phyloP scores from a whole-genome alignment of 2,329 filamentous ascomycete genomes.

The Penicillium griseofulvum region DNA sequence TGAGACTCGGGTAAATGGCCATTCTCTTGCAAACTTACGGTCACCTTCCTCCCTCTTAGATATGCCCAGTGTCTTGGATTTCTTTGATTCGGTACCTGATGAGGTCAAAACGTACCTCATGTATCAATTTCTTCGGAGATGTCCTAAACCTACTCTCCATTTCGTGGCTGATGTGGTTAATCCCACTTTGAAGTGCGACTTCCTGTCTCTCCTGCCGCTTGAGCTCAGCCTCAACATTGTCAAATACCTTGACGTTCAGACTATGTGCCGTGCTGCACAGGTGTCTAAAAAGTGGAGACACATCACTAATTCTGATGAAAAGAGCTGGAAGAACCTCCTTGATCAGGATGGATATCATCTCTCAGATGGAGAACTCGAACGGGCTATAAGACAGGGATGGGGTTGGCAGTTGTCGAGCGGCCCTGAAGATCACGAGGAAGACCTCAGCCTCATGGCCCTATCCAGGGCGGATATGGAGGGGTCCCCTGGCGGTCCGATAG shows the following conservation, averaged over 20 bases:
- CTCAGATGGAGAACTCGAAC: conserved; percentile 76
- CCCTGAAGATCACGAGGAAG: conserved; percentile 71
- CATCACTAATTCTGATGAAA: conserved; percentile 88
- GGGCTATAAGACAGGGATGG: conserved; percentile 89
- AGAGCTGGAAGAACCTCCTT: conserved; percentile 90
- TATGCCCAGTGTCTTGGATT: conserved; percentile 80
- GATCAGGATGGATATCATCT: conserved; percentile 79
- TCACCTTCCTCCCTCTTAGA: conserved; percentile 60
- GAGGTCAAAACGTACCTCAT: conserved; percentile 95
- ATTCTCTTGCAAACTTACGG: conserved; percentile 23
- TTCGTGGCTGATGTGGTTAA: conserved; percentile 89
- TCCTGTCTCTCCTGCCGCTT: conserved; percentile 75
- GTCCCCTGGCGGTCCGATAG: conserved; percentile 22
- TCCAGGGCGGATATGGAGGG: conserved; percentile 42
- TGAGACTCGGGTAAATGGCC: conserved; percentile 8
- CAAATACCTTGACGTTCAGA: conserved; percentile 78
- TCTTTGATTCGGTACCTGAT: conserved; percentile 85
- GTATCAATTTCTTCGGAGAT: conserved; percentile 89
- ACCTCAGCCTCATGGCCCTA: conserved; percentile 61
- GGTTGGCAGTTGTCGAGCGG: conserved; percentile 91
- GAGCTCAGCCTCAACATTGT: conserved; percentile 87
- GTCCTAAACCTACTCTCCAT: conserved; percentile 81
- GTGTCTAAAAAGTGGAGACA: conserved; percentile 93
- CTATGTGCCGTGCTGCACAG: conserved; percentile 84
- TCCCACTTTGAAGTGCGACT: conserved; percentile 91